Base-by-base conservation (phyloP, 352 stramenopile species). In the Globisporangium apiculatum region DNA sequence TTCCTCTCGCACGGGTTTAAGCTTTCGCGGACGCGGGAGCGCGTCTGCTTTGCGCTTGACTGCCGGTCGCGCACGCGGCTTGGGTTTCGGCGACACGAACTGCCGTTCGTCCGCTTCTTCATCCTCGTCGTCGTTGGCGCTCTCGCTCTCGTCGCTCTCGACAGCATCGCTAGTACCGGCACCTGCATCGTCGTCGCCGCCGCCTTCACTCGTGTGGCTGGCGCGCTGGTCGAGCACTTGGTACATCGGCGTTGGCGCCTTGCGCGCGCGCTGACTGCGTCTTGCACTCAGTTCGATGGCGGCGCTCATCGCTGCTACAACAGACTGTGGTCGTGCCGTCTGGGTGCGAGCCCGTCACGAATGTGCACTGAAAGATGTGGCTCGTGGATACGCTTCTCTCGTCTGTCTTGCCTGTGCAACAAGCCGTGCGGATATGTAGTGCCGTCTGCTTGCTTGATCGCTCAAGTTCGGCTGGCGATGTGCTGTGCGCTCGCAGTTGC, bases 221-320 rank as follows among this genome's bases (percentile, higher is more conserved):
- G 45, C 15, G 15, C 79, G 83, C 15, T 48, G 65, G 58, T 88
- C 75, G 53, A 82, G 71, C 53, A 89, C 78, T 56, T 86, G 71
- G 66, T 91, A 94, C 35, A 94, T 75, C 15, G 62, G 55, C 63
- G 77, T 87, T 36, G 83, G 83, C 67, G 76, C 79, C 53, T 71
- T 82, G 17, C 82, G 78, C 64, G 79, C 66, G 18, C 83, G 83
- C 35, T 68, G 82, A 58, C 81, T 79, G 48, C 83, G 78, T 12
- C 83, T 79, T 48, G 64, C 55, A 56, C 53, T 73, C 68, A 83
- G 9, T 43, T 31, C 24, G 24, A 31, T 31, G 24, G 24, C 2
- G 24, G 24, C 2, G 24, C 24, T 31, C 24, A 31, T 31, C 24
- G 24, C 2, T 31, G 24, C 24, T 31, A 31, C 24, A 31, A 31